A percentile compares a stretch with the other conserved stretches of the same genome.
These are phyloP conservation scores for Astrephomene gubernaculifera DNA, from an alignment of 139 green algal species.

Conservation along the genomic window DNA sequence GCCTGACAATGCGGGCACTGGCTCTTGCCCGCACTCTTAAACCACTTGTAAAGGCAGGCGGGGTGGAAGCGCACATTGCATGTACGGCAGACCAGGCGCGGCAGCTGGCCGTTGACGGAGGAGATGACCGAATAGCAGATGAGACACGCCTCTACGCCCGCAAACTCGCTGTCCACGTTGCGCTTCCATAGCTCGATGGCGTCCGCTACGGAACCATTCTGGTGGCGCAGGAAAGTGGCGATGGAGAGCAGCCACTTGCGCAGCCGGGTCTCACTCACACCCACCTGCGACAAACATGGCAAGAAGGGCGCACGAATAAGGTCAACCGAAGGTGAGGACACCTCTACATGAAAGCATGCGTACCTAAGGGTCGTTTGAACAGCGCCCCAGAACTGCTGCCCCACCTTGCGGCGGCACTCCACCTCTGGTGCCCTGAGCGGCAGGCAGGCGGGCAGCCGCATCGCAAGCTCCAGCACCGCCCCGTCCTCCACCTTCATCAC, in stretches of 20 bases:
- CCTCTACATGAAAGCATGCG: too few species aligned
- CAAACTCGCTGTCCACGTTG: slow-evolving; percentile 79
- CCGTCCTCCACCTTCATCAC: slow-evolving; percentile 86
- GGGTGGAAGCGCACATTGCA: slow-evolving; percentile 94
- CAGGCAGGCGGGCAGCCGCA: slow-evolving; percentile 84
- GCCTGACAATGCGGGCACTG: slow-evolving; percentile 94
- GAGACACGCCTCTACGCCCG: slow-evolving; percentile 92
- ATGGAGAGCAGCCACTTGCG: slow-evolving; percentile 97
- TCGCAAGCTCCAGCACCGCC: slow-evolving; percentile 83
- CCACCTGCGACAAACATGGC: too few species aligned
- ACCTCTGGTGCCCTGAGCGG: slow-evolving; percentile 85
- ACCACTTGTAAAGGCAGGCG: slow-evolving; percentile 97
- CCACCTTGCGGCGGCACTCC: slow-evolving; percentile 69
- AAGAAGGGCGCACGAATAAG: too few species aligned
- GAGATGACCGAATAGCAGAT: slow-evolving; percentile 97
- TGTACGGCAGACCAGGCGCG: slow-evolving; percentile 88
- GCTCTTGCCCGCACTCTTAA: slow-evolving; percentile 86
- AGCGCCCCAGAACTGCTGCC: too few species aligned
- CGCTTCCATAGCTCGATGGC: slow-evolving; percentile 87
- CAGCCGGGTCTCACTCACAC: slow-evolving; percentile 84
- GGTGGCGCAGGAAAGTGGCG: slow-evolving; percentile 84
- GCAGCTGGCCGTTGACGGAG: slow-evolving; percentile 84
- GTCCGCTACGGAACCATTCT: slow-evolving; percentile 85
- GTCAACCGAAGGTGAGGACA: too few species aligned
- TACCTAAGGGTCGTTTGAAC: too few species aligned